Conservation (phyloP, 345 rosid species). For the Cardamine chenopodiifolia region DNA sequence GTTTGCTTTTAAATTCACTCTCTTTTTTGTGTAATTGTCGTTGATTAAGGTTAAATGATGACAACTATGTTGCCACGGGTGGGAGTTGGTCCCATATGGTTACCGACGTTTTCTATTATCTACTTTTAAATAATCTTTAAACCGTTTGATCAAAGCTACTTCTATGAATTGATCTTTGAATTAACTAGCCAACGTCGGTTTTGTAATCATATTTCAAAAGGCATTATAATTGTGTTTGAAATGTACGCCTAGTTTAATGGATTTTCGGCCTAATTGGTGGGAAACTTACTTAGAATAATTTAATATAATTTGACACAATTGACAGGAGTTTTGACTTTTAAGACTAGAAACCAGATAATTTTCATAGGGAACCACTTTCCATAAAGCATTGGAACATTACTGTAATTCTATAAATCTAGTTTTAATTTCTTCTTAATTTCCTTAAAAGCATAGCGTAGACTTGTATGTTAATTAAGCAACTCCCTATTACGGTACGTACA, state of each 20-base stretch:
- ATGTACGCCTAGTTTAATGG: conserved; percentile 21
- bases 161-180: conserved; percentile 3
- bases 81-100: conserved; percentile 35
- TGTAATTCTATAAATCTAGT: conserved; percentile 7
- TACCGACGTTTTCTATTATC: conserved; percentile 43
- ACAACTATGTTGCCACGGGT: conserved; percentile 34
- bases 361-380: conserved; percentile 28
- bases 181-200: conserved; percentile 28
- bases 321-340: conserved; percentile 37
- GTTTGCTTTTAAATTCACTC: conserved; percentile 22
- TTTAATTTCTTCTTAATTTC: background rate
- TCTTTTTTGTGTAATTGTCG: conserved; percentile 17
- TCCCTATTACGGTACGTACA: background rate
- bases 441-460: background rate
- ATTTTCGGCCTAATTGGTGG: conserved; percentile 9
- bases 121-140: background rate
- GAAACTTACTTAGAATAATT: conserved; percentile 4
- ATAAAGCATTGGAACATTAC: conserved; percentile 29
- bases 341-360: conserved; percentile 33
- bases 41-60: conserved; percentile 35
- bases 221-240: conserved; percentile 34
- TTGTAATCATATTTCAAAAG: conserved; percentile 34
- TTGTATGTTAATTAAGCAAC: background rate
- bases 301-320: conserved; percentile 27
- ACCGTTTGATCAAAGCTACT: conserved; percentile 35